Conservation (phyloP, 257 asterid genomes). For the Thymus mandschuricus region DNA sequence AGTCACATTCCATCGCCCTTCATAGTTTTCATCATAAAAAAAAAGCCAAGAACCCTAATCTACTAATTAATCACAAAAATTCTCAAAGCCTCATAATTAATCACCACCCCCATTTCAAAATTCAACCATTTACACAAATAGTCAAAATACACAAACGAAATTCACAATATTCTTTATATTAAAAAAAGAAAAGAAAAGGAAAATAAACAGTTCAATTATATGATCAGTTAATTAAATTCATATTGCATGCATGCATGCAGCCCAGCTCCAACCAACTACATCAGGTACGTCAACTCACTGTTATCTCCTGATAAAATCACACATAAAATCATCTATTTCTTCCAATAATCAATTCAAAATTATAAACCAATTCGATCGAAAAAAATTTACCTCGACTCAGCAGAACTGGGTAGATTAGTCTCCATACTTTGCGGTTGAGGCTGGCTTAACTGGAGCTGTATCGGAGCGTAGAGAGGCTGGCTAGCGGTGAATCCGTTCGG, state of each 20-base stretch:
- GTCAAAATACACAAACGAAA: background rate
- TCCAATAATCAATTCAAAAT: too few relatives aligned
- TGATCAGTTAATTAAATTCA: background rate
- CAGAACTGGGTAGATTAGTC: slow-evolving; percentile 26
- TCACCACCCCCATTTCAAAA: too few relatives aligned
- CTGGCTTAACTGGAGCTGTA: slow-evolving; percentile 67
- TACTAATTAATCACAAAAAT: too few relatives aligned
- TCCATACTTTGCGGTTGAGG: slow-evolving; percentile 40
- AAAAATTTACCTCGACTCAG: slow-evolving; percentile 46
- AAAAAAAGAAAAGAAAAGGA: too few relatives aligned
- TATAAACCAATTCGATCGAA: background rate
- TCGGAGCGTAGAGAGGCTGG: slow-evolving; percentile 36
- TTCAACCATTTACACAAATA: background rate
- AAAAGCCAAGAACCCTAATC: too few relatives aligned
- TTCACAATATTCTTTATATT: background rate
- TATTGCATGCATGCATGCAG: background rate
- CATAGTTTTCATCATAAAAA: too few relatives aligned
- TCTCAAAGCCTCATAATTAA: too few relatives aligned
- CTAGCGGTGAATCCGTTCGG: slow-evolving; percentile 33
- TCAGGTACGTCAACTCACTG: background rate
- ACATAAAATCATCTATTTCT: background rate
- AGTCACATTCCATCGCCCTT: too few relatives aligned
- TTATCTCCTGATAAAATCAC: slow-evolving; percentile 5
- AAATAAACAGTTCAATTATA: background rate
- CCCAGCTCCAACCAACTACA: background rate